phyloP scores from a whole-genome alignment of 257 asterid species.

The Petunia axillaris region DNA sequence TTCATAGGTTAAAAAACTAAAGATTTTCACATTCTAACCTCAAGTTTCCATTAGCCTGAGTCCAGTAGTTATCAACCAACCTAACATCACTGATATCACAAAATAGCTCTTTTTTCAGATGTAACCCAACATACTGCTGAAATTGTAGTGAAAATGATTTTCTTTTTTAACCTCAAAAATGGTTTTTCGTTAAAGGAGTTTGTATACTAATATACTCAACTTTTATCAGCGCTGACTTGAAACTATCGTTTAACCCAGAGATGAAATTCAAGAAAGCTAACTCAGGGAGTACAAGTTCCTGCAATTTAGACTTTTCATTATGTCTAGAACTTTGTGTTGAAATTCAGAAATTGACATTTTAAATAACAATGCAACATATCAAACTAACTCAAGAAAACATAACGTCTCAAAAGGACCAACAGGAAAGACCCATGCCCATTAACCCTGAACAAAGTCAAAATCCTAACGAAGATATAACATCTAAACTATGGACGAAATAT shows the following conservation, averaged over 20 bases:
- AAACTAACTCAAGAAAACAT: conserved; percentile 6
- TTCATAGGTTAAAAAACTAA: conserved; percentile 1
- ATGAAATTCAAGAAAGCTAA: background rate
- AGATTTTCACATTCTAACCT: background rate
- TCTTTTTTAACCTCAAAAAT: background rate
- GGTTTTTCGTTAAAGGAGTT: background rate
- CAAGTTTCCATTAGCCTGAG: background rate
- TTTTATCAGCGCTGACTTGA: background rate
- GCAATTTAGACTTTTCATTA: background rate
- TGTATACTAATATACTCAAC: background rate
- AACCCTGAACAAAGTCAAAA: background rate
- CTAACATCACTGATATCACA: background rate
- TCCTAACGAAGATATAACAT: background rate
- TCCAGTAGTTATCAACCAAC: conserved; percentile 6
- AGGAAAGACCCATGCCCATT: background rate
- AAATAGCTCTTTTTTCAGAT: background rate
- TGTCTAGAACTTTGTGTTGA: background rate
- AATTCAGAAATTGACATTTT: background rate
- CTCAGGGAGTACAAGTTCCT: background rate
- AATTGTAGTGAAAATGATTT: background rate
- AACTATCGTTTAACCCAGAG: conserved; percentile 4
- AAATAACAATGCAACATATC: background rate
- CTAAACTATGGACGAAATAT: background rate
- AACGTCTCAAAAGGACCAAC: conserved; percentile 3
- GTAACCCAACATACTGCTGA: background rate